Evolutionary conservation across 495 filamentous ascomycete genomes (phyloP).

Genomic region (Bacidia rubella): DNA sequence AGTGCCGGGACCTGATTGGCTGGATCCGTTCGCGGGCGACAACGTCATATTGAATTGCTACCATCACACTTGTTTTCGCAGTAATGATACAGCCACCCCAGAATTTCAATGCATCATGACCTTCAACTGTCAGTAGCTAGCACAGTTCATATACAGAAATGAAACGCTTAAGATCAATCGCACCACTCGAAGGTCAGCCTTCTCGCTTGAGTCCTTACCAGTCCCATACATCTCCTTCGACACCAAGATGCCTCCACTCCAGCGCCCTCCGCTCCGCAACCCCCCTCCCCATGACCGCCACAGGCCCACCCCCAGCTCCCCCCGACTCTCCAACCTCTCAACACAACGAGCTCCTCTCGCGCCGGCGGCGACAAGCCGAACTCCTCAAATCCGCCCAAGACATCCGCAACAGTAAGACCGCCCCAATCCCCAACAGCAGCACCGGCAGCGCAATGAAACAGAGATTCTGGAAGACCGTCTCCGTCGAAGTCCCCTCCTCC

Average conservation of each 20-base stretch:
- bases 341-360: slow-evolving; percentile 35
- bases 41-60: background rate
- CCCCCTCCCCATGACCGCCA: slow-evolving; percentile 57
- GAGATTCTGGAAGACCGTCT: slow-evolving; percentile 75
- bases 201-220: too few relatives aligned
- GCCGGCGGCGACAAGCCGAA: slow-evolving; percentile 43
- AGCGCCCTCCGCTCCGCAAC: slow-evolving; percentile 37
- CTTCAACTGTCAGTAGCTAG: too few relatives aligned
- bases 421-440: slow-evolving; percentile 15
- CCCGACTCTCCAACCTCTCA: slow-evolving; percentile 45
- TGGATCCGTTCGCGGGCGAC: background rate
- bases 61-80: too few relatives aligned
- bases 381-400: slow-evolving; percentile 35
- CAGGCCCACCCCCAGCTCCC: slow-evolving; percentile 71
- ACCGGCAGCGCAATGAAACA: slow-evolving; percentile 38
- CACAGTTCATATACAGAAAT: too few relatives aligned
- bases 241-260: slow-evolving; percentile 37
- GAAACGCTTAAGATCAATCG: too few relatives aligned
- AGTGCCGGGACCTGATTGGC: too few relatives aligned
- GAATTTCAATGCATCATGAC: too few relatives aligned
- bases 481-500: slow-evolving; percentile 37
- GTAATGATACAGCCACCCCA: too few relatives aligned
- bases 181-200: too few relatives aligned
- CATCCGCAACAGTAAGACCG: slow-evolving; percentile 23
- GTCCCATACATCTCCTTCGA: background rate